Conservation (phyloP, 1,284 basidiomycete genomes). For the Rhodotorula sp. region DNA sequence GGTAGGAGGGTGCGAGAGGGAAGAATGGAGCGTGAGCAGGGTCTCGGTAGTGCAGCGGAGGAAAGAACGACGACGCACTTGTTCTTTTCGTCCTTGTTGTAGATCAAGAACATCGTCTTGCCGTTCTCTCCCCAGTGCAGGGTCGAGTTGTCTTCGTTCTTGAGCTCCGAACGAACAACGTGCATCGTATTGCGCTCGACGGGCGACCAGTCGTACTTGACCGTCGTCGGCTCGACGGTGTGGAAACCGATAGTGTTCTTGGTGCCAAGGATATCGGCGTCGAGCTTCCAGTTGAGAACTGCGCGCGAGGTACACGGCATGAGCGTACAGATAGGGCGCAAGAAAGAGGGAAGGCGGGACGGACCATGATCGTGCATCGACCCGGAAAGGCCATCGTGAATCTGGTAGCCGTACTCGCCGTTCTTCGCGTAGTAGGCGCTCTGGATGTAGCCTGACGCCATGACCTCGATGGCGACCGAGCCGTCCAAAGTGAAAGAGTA, state of each 20-base stretch:
- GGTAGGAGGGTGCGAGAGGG: neutral
- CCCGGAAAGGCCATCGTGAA: slow-evolving; percentile 46
- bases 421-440: slow-evolving; percentile 49
- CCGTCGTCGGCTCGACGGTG: slow-evolving; percentile 42
- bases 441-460: slow-evolving; percentile 50
- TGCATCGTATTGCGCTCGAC: slow-evolving; percentile 48
- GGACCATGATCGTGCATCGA: slow-evolving; percentile 49
- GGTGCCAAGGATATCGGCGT: slow-evolving; percentile 48
- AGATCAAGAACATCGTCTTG: slow-evolving; percentile 61
- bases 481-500: slow-evolving; percentile 50
- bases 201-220: slow-evolving; percentile 48
- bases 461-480: slow-evolving; percentile 47
- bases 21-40: neutral
- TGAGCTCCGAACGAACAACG: slow-evolving; percentile 55
- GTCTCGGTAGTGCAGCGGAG: neutral
- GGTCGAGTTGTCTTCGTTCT: slow-evolving; percentile 60
- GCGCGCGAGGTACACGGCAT: no score
- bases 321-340: neutral
- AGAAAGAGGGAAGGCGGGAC: neutral
- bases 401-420: slow-evolving; percentile 45
- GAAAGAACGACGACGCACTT: slow-evolving; percentile 26
- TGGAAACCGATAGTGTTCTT: slow-evolving; percentile 49
- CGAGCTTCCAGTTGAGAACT: slow-evolving; percentile 43
- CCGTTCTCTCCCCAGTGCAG: slow-evolving; percentile 60
- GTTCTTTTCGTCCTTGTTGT: slow-evolving; percentile 62